Conservation (phyloP, 2,329 filamentous ascomycete genomes). For the Aspergillus fructus region DNA sequence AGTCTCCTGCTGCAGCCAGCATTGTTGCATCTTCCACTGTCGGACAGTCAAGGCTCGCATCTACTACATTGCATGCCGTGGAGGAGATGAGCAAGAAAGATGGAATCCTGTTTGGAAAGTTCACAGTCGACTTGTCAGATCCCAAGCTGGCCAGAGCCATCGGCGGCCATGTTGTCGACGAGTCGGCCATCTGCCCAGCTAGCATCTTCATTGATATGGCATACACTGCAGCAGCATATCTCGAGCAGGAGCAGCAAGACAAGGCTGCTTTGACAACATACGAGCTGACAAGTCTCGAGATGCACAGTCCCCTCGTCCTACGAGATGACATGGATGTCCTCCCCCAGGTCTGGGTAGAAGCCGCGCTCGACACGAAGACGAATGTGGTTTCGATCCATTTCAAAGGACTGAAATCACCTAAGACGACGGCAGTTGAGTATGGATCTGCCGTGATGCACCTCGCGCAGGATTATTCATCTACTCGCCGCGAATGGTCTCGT, state of each 20-base stretch:
- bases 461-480: background rate
- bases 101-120: conserved; percentile 46
- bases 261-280: background rate
- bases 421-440: background rate
- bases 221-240: conserved; percentile 64
- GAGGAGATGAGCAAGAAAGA: background rate
- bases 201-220: conserved; percentile 64
- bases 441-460: background rate
- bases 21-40: background rate
- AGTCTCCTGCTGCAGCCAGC: background rate
- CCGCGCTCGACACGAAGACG: background rate
- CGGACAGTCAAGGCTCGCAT: background rate
- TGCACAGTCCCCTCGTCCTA: background rate
- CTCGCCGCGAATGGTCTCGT: conserved; percentile 1
- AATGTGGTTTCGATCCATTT: background rate
- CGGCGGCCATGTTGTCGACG: conserved; percentile 67
- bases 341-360: background rate
- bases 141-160: conserved; percentile 63
- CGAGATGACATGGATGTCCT: background rate
- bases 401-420: background rate
- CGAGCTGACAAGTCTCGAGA: background rate
- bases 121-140: conserved; percentile 66
- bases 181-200: conserved; percentile 65
- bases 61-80: background rate
- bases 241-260: background rate